Base-by-base conservation (phyloP, 2,329 filamentous ascomycete species). In the Tothia fuscella region DNA sequence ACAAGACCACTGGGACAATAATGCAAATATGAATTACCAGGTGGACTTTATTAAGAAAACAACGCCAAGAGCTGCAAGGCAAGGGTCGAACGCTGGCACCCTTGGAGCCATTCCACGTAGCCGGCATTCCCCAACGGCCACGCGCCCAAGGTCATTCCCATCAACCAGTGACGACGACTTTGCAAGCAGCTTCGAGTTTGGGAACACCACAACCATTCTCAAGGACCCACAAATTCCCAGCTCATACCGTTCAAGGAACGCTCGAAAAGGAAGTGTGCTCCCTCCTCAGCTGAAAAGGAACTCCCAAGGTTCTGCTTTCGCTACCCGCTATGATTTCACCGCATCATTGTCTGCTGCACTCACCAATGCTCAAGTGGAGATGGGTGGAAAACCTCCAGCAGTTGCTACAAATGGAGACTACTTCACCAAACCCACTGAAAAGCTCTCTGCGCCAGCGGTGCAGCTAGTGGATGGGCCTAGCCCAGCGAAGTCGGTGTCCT, bases 1-100 rank as follows among this genome's bases (percentile, higher is more conserved):
- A 14, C 72, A 81, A 47, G 89, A 96, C 53, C 84, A 78, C 60
- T 98, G 91, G 91, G 91, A 98, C 63, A 98, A 89, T 71, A 98
- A 98, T 59, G 68, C 70, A 51, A 67, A 70, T 22, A 74, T 77
- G 61, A 96, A 98, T 64, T 98, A 91, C 65, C 88, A 95, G 60
- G 76, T 96, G 42, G 87, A 94, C 59, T 98, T 98, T 65, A 70
- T 71, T 49, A 93, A 88, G 71, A 87, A 84, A 65, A 62, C 73
- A 50, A 72, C 82, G 46, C 66, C 73, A 14, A 71, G 42, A 39
- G 52, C 34, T 40, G 36, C 30, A 39, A 44, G n/a, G 53, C 71
- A 52, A 76, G 64, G 47, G 59, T 59, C 21, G 57, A 54, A 50
- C 50, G 42, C 31, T 45, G 49, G 17, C 45, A 47, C 13, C 16